These are phyloP conservation scores for Trametes cingulata DNA, from an alignment of 768 basidiomycete species.

Conservation along the genomic window DNA sequence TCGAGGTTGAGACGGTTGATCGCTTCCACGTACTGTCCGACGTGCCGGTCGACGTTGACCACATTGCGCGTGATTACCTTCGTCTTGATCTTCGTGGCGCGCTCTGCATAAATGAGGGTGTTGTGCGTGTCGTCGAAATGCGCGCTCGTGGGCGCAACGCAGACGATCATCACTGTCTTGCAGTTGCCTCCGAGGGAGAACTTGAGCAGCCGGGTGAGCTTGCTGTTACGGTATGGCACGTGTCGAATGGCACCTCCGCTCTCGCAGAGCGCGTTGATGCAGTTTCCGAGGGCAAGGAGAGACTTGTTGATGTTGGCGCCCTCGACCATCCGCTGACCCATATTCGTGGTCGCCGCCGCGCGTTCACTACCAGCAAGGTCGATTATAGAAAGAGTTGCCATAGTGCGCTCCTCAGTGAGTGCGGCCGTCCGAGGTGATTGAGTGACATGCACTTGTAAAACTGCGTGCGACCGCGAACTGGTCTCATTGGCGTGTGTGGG, in stretches of 20 bases:
- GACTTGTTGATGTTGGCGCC: constrained; percentile 99
- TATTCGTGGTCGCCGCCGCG: constrained; percentile 93
- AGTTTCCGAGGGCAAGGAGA: constrained; percentile 93
- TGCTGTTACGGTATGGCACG: constrained; percentile 96
- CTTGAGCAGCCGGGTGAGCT: constrained; percentile 95
- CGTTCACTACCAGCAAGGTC: constrained; percentile 97
- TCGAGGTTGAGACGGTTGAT: constrained; percentile 86
- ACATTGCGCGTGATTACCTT: constrained; percentile 95
- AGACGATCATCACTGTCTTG: constrained; percentile 99
- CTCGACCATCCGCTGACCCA: constrained; percentile 98
- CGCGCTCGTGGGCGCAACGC: constrained; percentile 89
- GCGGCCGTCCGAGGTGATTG: constrained; percentile 86
- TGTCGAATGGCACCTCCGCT: constrained; percentile 87
- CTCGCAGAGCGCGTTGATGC: constrained; percentile 97
- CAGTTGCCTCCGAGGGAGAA: constrained; percentile 99
- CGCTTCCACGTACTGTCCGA: constrained; percentile 92
- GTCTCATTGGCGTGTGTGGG: constrained; percentile 96
- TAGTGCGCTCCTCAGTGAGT: constrained; percentile 75
- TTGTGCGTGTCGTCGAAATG: constrained; percentile 99
- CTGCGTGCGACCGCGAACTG: constrained; percentile 96
- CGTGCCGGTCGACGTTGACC: constrained; percentile 92
- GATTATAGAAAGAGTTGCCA: constrained; percentile 95
- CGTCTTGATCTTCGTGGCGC: constrained; percentile 98
- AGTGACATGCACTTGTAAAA: constrained; percentile 92
- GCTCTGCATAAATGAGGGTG: constrained; percentile 95